Conservation (phyloP, 495 filamentous ascomycete genomes). For the Eremomyces bilateralis region DNA sequence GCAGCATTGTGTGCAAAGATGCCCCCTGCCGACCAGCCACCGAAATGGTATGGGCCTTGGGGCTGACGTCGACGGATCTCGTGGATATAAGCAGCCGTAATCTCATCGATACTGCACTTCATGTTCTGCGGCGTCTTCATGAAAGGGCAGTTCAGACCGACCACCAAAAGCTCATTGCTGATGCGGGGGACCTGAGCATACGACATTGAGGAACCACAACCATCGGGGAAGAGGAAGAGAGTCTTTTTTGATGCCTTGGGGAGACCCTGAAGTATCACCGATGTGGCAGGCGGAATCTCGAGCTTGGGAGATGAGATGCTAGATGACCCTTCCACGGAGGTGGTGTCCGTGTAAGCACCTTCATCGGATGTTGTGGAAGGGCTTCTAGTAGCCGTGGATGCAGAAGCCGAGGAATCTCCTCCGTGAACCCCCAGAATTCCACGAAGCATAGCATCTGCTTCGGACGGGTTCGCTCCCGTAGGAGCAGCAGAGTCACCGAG, state of each 20-base stretch:
- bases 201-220: slow-evolving; percentile 26
- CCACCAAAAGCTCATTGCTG: slow-evolving; percentile 2
- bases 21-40: slow-evolving; percentile 33
- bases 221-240: slow-evolving; percentile 30
- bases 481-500: too few relatives aligned
- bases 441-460: too few relatives aligned
- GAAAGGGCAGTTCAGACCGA: slow-evolving; percentile 22
- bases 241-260: slow-evolving; percentile 22
- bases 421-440: too few relatives aligned
- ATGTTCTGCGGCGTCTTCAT: slow-evolving; percentile 29
- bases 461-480: too few relatives aligned
- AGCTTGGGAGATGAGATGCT: neutral
- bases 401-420: neutral
- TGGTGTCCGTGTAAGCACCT: too few relatives aligned
- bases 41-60: slow-evolving; percentile 42
- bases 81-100: slow-evolving; percentile 30
- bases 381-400: too few relatives aligned
- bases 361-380: too few relatives aligned
- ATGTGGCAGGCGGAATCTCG: slow-evolving; percentile 22
- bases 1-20: slow-evolving; percentile 23
- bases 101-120: slow-evolving; percentile 25
- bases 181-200: slow-evolving; percentile 10
- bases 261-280: slow-evolving; percentile 29
- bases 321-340: too few relatives aligned
- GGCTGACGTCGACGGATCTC: slow-evolving; percentile 44